Evolutionary conservation across 257 asterid species (phyloP).

Genomic region (Penstemon barbatus): DNA sequence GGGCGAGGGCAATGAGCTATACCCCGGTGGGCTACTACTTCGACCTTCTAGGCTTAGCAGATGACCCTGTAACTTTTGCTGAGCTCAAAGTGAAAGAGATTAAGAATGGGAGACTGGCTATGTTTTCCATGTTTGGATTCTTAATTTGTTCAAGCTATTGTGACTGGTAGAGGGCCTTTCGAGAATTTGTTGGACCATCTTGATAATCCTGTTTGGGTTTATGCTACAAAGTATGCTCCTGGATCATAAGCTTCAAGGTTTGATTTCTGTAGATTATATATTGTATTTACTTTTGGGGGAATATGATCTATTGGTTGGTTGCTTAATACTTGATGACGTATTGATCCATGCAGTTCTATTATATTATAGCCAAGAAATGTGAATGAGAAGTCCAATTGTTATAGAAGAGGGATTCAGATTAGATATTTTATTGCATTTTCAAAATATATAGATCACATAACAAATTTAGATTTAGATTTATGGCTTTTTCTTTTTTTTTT

Average conservation of each 20-base stretch:
- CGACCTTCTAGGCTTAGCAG: constrained; percentile 49
- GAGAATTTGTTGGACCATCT: constrained; percentile 50
- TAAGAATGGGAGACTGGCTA: constrained; percentile 50
- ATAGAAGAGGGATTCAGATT: too few species aligned
- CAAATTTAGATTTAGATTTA: too few species aligned
- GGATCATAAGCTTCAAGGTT: constrained; percentile 30
- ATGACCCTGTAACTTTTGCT: constrained; percentile 48
- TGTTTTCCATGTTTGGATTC: constrained; percentile 70
- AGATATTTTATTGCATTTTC: too few species aligned
- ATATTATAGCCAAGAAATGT: too few species aligned
- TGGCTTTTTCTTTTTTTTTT: too few species aligned
- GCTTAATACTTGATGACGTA: too few species aligned
- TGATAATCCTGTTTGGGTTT: constrained; percentile 50
- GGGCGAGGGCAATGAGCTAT: constrained; percentile 44
- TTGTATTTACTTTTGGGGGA: too few species aligned
- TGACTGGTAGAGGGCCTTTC: constrained; percentile 51
- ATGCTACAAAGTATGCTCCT: constrained; percentile 47
- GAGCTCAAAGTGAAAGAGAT: constrained; percentile 51
- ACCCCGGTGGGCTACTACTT: constrained; percentile 52
- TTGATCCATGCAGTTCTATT: too few species aligned
- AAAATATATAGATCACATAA: too few species aligned
- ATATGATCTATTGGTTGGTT: too few species aligned
- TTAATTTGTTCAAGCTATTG: constrained; percentile 55
- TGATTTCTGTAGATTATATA: too few species aligned
- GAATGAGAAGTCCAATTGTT: too few species aligned